Percentiles rank a stretch among this genome's conserved stretches.
phyloP scores from a whole-genome alignment of 345 rosid genomes.

The Passiflora organensis region DNA sequence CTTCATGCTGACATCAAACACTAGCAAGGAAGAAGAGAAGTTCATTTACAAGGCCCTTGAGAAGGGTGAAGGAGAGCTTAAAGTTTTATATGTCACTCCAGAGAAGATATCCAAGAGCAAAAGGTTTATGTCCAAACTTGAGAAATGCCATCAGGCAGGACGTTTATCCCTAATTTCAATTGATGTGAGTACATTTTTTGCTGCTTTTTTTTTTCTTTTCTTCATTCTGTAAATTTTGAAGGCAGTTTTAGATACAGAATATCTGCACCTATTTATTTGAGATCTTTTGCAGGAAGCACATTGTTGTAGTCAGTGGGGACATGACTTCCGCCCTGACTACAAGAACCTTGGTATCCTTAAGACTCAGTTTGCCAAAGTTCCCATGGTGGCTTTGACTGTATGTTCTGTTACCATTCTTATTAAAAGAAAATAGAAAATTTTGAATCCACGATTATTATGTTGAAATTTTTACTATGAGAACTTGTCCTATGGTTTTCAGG shows the following conservation, averaged over 20 bases:
- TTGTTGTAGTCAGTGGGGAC: conserved; percentile 99
- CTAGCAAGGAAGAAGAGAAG: conserved; percentile 84
- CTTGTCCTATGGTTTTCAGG: conserved; percentile 44
- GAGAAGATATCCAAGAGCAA: conserved; percentile 97
- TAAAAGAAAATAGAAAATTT: not conserved
- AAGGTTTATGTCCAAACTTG: conserved; percentile 98
- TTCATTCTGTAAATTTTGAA: too few relatives aligned
- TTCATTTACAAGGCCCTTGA: conserved; percentile 85
- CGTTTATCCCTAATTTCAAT: conserved; percentile 75
- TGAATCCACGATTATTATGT: not conserved
- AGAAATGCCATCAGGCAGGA: conserved; percentile 71
- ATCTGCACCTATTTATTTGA: not conserved
- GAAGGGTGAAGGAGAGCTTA: conserved; percentile 79
- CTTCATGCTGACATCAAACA: conserved; percentile 73
- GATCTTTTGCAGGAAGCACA: conserved; percentile 85
- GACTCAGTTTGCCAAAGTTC: conserved; percentile 85
- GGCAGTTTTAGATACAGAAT: too few relatives aligned
- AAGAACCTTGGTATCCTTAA: conserved; percentile 86
- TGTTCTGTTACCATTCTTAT: conserved; percentile 13
- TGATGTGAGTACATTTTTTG: conserved; percentile 52
- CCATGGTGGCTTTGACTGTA: conserved; percentile 90
- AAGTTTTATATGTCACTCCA: conserved; percentile 84
- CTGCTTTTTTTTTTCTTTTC: not conserved
- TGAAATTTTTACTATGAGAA: conserved; percentile 4
- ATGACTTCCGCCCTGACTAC: conserved; percentile 97